Conservation (phyloP, 2,329 filamentous ascomycete species). For the Fulvia fulva region DNA sequence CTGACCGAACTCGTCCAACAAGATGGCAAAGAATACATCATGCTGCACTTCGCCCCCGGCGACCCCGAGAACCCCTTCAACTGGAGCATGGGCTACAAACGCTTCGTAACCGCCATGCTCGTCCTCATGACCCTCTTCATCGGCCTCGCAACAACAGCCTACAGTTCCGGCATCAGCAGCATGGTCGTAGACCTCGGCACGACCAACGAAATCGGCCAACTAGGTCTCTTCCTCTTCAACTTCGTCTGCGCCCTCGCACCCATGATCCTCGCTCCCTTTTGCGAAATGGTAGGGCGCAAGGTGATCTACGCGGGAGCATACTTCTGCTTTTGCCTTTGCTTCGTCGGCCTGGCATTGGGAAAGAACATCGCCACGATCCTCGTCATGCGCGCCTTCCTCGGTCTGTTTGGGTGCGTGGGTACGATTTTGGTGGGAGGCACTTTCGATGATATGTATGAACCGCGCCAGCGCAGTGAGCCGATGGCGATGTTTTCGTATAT, state of each 20-base stretch:
- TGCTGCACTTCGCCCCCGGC: constrained; percentile 45
- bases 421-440: constrained; percentile 50
- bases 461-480: constrained; percentile 43
- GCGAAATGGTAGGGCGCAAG: constrained; percentile 47
- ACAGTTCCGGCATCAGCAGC: constrained; percentile 46
- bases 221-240: constrained; percentile 51
- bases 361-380: constrained; percentile 49
- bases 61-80: constrained; percentile 53
- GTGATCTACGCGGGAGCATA: constrained; percentile 47
- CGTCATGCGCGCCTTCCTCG: constrained; percentile 45
- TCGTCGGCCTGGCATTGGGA: constrained; percentile 47
- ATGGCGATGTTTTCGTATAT: constrained; percentile 50
- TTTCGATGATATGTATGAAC: constrained; percentile 49
- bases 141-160: constrained; percentile 52
- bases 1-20: constrained; percentile 41
- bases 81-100: constrained; percentile 43
- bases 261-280: constrained; percentile 49
- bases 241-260: constrained; percentile 47
- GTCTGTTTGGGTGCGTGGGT: constrained; percentile 49
- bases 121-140: constrained; percentile 54
- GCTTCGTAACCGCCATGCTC: constrained; percentile 45
- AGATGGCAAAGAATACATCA: constrained; percentile 44
- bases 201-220: constrained; percentile 42
- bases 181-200: constrained; percentile 47
- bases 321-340: constrained; percentile 45